Base-by-base conservation (phyloP, 768 basidiomycete genomes). In the Leccinum boreale region DNA sequence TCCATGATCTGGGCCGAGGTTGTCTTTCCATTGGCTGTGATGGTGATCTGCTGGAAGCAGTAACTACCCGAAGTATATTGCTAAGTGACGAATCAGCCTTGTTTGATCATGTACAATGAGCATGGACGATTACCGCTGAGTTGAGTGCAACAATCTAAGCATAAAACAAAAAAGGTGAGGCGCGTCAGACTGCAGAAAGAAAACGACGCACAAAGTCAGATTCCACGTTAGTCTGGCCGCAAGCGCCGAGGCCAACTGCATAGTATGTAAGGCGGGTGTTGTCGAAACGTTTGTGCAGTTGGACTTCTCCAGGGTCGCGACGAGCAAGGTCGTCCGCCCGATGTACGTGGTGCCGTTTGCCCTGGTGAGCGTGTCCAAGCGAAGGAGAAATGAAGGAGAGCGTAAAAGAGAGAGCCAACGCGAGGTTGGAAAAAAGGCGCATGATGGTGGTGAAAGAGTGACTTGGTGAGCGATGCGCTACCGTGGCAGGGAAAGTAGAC, bases 21-120 rank as follows among this genome's bases (percentile, higher is more conserved):
- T 4, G 81, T 75, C 69, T 83, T 83, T 49, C 89, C 90, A 42
- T 77, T 75, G 67, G 74, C 81, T 3, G 75, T 74, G 64, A 93
- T 85, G 23, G 79, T 83, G 64, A 93, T 85, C 55, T 57, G 71
- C 73, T 86, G 74, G 70, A 74, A 81, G 66, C 90, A 92, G 61
- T 82, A 73, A 52, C 74, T 64, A n/a, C 78, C 78, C 39, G 69
- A 62, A 31, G 73, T 77, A 72, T 72, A 90, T 81, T 87, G 82
- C 84, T 86, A 66, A 49, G 39, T 44, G 12, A 21, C 10, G 28
- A 19, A 45, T 70, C n/a, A 65, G 50, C 24, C 5, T 6, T 17
- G 31, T 44, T 9, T 6, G 35, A 15, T 19, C 44, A 45, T 35
- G 45, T 42, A 26, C 10, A 46, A 4, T 8, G 23, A 23, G 3